phyloP scores from a whole-genome alignment of 345 rosid species.

The Draba incana region DNA sequence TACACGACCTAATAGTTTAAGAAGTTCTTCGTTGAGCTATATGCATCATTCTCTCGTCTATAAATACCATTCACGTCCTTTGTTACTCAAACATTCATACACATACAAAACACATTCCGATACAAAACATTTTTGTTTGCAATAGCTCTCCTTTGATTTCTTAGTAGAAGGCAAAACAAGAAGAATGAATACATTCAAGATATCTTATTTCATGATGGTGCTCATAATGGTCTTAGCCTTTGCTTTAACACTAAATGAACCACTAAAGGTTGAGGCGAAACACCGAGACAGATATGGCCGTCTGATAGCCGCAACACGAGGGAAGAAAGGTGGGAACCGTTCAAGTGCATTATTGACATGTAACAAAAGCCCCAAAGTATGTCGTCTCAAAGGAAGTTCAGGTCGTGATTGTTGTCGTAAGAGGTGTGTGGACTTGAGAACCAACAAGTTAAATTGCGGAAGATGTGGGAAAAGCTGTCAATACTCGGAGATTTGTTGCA shows the following conservation, averaged over 20 bases:
- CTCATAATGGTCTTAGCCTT: constrained; percentile 35
- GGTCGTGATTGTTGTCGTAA: constrained; percentile 66
- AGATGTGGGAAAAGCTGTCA: constrained; percentile 60
- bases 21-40: constrained; percentile 29
- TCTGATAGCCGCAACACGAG: constrained; percentile 8
- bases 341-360: constrained; percentile 48
- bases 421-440: constrained; percentile 52
- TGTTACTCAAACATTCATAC: constrained; percentile 32
- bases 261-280: constrained; percentile 31
- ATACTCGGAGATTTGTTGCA: constrained; percentile 58
- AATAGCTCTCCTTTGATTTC: constrained; percentile 7
- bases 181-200: constrained; percentile 39
- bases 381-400: constrained; percentile 53
- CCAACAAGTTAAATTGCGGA: constrained; percentile 55
- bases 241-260: constrained; percentile 35
- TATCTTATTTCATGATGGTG: constrained; percentile 34
- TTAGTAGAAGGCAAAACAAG: not conserved
- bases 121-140: not conserved
- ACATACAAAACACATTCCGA: constrained; percentile 14
- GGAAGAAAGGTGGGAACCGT: constrained; percentile 24
- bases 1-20: constrained; percentile 19
- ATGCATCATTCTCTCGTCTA: constrained; percentile 23
- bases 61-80: constrained; percentile 37
- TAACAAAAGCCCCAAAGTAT: constrained; percentile 49
- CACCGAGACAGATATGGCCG: constrained; percentile 3